phyloP scores from a whole-genome alignment of 2,329 filamentous ascomycete genomes.

The Arthrobotrys iridis region DNA sequence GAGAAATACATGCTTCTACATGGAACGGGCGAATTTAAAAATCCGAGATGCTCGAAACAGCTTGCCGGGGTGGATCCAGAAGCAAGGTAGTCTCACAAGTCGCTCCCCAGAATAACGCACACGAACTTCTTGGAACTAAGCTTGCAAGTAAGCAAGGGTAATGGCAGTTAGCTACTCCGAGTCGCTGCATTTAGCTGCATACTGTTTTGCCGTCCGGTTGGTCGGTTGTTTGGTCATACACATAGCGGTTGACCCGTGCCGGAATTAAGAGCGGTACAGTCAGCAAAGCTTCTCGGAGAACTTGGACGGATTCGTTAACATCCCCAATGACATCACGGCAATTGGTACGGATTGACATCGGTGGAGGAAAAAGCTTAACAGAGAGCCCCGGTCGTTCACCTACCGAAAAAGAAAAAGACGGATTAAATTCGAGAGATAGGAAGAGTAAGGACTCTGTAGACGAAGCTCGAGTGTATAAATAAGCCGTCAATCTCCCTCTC shows the following conservation, averaged over 20 bases:
- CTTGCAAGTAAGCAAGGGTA: neutral
- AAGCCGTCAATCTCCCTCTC: neutral
- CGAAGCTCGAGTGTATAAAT: constrained; percentile 23
- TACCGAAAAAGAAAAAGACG: neutral
- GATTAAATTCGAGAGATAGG: neutral
- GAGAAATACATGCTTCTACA: neutral
- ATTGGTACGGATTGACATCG: neutral
- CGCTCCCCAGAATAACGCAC: neutral
- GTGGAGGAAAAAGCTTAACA: constrained; percentile 1
- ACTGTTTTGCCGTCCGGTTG: too few species aligned
- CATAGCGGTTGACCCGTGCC: constrained; percentile 21
- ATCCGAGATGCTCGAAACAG: neutral
- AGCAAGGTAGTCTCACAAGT: too few species aligned
- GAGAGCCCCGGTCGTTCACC: neutral
- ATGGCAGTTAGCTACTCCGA: neutral
- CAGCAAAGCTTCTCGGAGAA: neutral
- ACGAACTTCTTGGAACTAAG: too few species aligned
- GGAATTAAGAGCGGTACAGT: constrained; percentile 29
- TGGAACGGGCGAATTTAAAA: neutral
- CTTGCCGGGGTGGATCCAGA: too few species aligned
- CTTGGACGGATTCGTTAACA: neutral
- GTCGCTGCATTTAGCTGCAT: neutral
- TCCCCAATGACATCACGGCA: constrained; percentile 8
- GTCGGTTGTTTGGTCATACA: constrained; percentile 26
- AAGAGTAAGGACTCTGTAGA: neutral